Percentiles rank a stretch among this genome's conserved stretches.
Conservation (phyloP, 1,139 yeast genomes). For the Candida glucosophila region DNA sequence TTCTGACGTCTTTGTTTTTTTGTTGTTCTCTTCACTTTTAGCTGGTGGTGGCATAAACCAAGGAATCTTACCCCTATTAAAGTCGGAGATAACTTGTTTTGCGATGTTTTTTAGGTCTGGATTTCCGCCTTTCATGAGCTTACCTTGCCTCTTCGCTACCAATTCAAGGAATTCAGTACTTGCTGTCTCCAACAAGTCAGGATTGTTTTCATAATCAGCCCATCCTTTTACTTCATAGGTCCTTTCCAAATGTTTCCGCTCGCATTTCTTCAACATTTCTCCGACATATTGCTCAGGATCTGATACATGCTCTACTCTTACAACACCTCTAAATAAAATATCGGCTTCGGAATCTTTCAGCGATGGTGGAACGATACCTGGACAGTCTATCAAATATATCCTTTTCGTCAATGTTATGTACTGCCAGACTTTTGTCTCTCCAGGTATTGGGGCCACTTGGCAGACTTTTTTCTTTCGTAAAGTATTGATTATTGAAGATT, state of each 20-base stretch:
- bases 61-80: slow-evolving; percentile 94
- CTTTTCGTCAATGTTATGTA: slow-evolving; percentile 94
- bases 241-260: slow-evolving; percentile 85
- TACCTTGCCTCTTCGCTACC: slow-evolving; percentile 87
- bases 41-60: slow-evolving; percentile 97
- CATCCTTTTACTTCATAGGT: slow-evolving; percentile 94
- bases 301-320: slow-evolving; percentile 92
- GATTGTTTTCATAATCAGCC: slow-evolving; percentile 44
- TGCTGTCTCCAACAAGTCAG: slow-evolving; percentile 34
- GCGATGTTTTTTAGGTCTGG: slow-evolving; percentile 94
- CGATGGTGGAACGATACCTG: slow-evolving; percentile 97
- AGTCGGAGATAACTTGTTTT: slow-evolving; percentile 83
- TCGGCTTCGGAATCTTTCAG: slow-evolving; percentile 87
- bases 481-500: slow-evolving; percentile 91
- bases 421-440: slow-evolving; percentile 99
- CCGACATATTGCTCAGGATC: slow-evolving; percentile 95
- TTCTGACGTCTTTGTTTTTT: slow-evolving; percentile 46
- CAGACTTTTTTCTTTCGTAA: slow-evolving; percentile 92
- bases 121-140: slow-evolving; percentile 93
- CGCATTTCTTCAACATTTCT: slow-evolving; percentile 76
- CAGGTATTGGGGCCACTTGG: slow-evolving; percentile 96
- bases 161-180: slow-evolving; percentile 80
- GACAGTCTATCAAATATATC: slow-evolving; percentile 93
- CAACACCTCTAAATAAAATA: slow-evolving; percentile 92
- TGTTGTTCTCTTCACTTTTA: slow-evolving; percentile 53